Evolutionary conservation across 352 stramenopile species (phyloP).

Genomic region (Pythium vanterpoolii): DNA sequence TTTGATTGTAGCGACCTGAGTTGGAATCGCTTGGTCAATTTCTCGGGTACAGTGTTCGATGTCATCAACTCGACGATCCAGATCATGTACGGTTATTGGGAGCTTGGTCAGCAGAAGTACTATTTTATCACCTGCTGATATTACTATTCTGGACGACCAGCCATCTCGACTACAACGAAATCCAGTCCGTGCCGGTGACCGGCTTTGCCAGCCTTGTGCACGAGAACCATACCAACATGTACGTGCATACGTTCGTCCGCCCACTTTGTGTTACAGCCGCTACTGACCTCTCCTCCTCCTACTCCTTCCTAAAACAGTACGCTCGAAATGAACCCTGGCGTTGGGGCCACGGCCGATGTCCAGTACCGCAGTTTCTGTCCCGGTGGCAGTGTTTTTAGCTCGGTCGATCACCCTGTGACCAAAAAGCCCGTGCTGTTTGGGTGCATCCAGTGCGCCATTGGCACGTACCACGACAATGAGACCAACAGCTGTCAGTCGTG

Average conservation of each 20-base stretch:
- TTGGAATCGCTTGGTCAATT: conserved; percentile 55
- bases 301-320: conserved; percentile 26
- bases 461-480: conserved; percentile 52
- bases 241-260: conserved; percentile 1
- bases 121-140: background rate
- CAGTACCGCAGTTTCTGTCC: conserved; percentile 40
- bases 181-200: conserved; percentile 53
- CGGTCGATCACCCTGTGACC: conserved; percentile 25
- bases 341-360: conserved; percentile 34
- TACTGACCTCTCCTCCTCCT: background rate
- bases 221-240: conserved; percentile 47
- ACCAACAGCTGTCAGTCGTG: conserved; percentile 40
- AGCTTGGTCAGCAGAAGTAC: background rate
- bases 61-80: conserved; percentile 44
- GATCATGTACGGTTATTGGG: conserved; percentile 36
- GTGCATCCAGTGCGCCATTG: conserved; percentile 60
- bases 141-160: conserved; percentile 20
- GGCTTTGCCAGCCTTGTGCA: conserved; percentile 46
- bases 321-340: conserved; percentile 46
- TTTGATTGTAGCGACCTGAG: conserved; percentile 41
- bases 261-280: background rate
- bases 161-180: conserved; percentile 57
- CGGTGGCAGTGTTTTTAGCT: conserved; percentile 52
- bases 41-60: conserved; percentile 45
- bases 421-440: conserved; percentile 34